Conservation (phyloP, 192 early-diverging fungal genomes). For the Coemansia sp. region DNA sequence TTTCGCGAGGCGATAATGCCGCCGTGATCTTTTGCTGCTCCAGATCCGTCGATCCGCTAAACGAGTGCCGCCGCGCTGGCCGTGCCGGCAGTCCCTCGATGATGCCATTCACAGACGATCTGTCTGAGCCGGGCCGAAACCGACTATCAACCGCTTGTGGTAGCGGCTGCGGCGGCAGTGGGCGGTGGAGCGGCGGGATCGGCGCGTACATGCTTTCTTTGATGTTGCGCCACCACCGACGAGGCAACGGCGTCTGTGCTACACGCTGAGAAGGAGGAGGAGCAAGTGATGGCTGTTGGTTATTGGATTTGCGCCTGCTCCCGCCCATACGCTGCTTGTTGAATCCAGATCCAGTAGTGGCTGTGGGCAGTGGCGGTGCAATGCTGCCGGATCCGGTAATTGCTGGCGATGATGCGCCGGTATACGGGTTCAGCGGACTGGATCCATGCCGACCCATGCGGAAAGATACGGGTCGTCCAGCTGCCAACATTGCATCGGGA, state of each 20-base stretch:
- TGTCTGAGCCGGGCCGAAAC: neutral
- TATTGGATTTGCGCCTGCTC: constrained; percentile 4
- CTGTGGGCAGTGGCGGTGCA: constrained; percentile 33
- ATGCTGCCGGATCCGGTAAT: constrained; percentile 21
- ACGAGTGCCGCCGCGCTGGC: constrained; percentile 45
- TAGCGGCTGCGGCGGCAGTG: neutral
- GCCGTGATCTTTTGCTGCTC: constrained; percentile 43
- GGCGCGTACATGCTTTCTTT: constrained; percentile 55
- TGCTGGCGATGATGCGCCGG: constrained; percentile 4
- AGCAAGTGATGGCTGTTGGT: neutral
- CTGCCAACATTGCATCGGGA: neutral
- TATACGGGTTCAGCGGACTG: constrained; percentile 51
- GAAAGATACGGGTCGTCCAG: constrained; percentile 1
- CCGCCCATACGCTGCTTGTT: constrained; percentile 25
- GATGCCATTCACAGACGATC: neutral
- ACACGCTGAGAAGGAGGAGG: neutral
- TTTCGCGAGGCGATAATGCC: constrained; percentile 41
- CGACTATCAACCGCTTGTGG: neutral
- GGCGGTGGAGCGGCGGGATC: constrained; percentile 44
- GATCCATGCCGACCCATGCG: constrained; percentile 56
- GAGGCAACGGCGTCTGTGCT: constrained; percentile 38
- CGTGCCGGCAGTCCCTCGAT: constrained; percentile 17
- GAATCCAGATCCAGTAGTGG: neutral
- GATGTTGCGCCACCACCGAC: constrained; percentile 58
- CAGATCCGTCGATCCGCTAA: constrained; percentile 50